phyloP scores from a whole-genome alignment of 2,329 filamentous ascomycete species.

The Rhinocladiella similis region DNA sequence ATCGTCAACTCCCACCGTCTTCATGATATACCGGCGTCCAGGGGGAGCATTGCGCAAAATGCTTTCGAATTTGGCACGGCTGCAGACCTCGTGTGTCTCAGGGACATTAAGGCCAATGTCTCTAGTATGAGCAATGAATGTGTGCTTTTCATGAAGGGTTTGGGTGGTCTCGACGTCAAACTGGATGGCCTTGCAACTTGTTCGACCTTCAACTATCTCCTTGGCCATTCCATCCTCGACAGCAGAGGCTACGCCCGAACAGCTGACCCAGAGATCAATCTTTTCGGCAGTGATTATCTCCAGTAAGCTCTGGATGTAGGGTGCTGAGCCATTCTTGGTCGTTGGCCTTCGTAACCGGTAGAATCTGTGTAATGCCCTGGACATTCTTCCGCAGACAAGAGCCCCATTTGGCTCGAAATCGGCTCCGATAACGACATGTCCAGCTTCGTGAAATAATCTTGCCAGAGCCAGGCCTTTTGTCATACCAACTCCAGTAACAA shows the following conservation, averaged over 20 bases:
- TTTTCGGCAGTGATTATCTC: conserved; percentile 60
- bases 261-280: conserved; percentile 72
- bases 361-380: conserved; percentile 57
- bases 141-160: conserved; percentile 63
- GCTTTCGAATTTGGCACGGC: conserved; percentile 52
- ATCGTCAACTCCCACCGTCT: conserved; percentile 65
- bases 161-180: conserved; percentile 58
- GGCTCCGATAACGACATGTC: conserved; percentile 71
- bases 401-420: conserved; percentile 58
- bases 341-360: conserved; percentile 46
- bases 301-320: conserved; percentile 59
- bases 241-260: conserved; percentile 66
- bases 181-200: conserved; percentile 63
- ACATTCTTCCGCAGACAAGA: conserved; percentile 58
- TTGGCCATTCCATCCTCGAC: conserved; percentile 67
- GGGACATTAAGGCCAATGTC: conserved; percentile 57
- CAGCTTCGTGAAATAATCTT: conserved; percentile 62
- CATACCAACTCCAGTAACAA: conserved; percentile 74
- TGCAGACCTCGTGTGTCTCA: conserved; percentile 55
- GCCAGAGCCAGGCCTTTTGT: conserved; percentile 68
- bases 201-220: conserved; percentile 59
- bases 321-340: conserved; percentile 37
- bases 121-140: conserved; percentile 61
- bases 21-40: conserved; percentile 62
- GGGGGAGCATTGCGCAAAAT: conserved; percentile 48